phyloP scores from a whole-genome alignment of 2,329 filamentous ascomycete genomes.

The Ceratocystis albifundus region DNA sequence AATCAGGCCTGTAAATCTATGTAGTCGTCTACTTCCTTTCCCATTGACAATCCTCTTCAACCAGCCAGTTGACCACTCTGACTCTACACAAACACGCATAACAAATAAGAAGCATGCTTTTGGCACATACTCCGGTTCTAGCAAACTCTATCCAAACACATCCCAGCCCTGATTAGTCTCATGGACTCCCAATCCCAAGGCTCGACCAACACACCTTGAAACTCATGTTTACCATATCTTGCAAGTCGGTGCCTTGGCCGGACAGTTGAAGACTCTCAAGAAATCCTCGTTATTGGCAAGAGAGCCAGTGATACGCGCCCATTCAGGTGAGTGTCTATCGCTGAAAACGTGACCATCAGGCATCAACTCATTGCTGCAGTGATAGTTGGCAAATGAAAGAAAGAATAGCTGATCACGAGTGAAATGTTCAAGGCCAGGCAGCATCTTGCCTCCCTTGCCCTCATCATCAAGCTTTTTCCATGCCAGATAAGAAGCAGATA shows the following conservation, averaged over 20 bases:
- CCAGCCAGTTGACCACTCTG: too few relatives aligned
- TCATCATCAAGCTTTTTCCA: slow-evolving; percentile 49
- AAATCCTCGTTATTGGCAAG: slow-evolving; percentile 58
- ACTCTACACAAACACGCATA: too few relatives aligned
- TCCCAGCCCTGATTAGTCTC: too few relatives aligned
- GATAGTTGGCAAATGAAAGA: slow-evolving; percentile 51
- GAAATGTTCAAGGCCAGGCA: slow-evolving; percentile 52
- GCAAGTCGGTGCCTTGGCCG: slow-evolving; percentile 53
- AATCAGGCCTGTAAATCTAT: too few relatives aligned
- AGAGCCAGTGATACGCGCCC: slow-evolving; percentile 50
- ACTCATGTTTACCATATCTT: slow-evolving; percentile 52
- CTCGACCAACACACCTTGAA: fast-evolving
- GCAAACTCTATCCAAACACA: too few relatives aligned
- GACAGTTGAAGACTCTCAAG: slow-evolving; percentile 54
- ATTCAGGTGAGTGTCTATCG: slow-evolving; percentile 54
- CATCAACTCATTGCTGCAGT: slow-evolving; percentile 53
- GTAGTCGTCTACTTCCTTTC: too few relatives aligned
- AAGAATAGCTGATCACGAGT: slow-evolving; percentile 61
- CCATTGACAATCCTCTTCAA: too few relatives aligned
- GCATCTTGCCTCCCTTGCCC: slow-evolving; percentile 37
- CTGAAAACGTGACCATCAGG: slow-evolving; percentile 47
- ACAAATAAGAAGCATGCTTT: too few relatives aligned
- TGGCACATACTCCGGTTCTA: too few relatives aligned
- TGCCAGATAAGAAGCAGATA: slow-evolving; percentile 50
- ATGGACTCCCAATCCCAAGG: too few relatives aligned